These are phyloP conservation scores for Thymus quinquecostatus DNA, from an alignment of 257 asterid species.

Conservation along the genomic window DNA sequence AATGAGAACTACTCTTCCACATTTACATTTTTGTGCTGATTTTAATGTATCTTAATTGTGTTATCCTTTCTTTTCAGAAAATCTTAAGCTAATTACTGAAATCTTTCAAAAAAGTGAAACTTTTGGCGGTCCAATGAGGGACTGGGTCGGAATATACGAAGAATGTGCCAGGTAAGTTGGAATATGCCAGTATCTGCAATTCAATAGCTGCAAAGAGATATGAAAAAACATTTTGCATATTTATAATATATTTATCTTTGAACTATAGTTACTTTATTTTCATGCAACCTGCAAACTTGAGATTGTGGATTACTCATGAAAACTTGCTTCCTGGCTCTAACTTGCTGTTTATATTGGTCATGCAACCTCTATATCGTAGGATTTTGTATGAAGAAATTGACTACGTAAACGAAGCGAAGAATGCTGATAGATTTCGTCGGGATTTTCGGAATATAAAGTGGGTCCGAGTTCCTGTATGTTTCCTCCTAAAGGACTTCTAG, in stretches of 20 bases:
- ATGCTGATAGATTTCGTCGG: constrained; percentile 88
- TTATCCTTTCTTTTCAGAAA: constrained; percentile 52
- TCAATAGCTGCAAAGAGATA: too few relatives aligned
- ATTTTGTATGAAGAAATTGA: constrained; percentile 87
- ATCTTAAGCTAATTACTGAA: constrained; percentile 69
- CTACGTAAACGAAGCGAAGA: constrained; percentile 87
- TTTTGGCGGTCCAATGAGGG: constrained; percentile 80
- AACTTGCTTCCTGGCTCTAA: background rate
- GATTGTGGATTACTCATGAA: background rate
- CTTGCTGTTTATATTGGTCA: constrained; percentile 5
- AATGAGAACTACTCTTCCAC: constrained; percentile 25
- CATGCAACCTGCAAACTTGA: background rate
- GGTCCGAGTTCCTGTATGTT: constrained; percentile 96
- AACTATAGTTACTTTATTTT: too few relatives aligned
- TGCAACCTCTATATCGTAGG: constrained; percentile 49
- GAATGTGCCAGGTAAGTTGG: constrained; percentile 82
- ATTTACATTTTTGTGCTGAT: background rate
- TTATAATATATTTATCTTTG: background rate
- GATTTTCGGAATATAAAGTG: constrained; percentile 90
- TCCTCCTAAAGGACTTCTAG: constrained; percentile 36
- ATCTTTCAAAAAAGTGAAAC: constrained; percentile 79
- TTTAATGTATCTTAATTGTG: background rate
- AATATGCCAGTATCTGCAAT: too few relatives aligned
- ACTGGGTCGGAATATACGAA: constrained; percentile 84
- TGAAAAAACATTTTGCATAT: background rate